Percentiles rank a stretch among this genome's conserved stretches.
These are phyloP conservation scores for Fonsecaea pedrosoi DNA, from an alignment of 2,329 filamentous ascomycete genomes.

Conservation along the genomic window DNA sequence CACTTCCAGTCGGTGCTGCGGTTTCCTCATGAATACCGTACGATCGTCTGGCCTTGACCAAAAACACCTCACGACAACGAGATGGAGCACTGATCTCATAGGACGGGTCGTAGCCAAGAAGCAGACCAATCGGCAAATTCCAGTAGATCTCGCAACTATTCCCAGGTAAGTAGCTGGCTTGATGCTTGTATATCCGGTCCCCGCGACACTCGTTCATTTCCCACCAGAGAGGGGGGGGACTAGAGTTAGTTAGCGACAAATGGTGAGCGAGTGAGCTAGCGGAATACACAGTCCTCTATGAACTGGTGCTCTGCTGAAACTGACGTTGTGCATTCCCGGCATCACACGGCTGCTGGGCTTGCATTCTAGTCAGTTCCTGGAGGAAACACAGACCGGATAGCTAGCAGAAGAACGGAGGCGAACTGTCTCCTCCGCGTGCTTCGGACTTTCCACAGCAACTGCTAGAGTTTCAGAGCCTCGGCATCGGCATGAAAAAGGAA, in stretches of 20 bases:
- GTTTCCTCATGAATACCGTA: neutral
- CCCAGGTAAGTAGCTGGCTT: conserved; percentile 3
- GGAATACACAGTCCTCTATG: neutral
- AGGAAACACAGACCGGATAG: neutral
- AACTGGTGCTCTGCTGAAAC: neutral
- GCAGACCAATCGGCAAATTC: neutral
- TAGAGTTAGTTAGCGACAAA: neutral
- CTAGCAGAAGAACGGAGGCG: neutral
- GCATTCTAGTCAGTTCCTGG: neutral
- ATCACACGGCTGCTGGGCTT: neutral
- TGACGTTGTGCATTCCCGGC: neutral
- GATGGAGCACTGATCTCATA: neutral
- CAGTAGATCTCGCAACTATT: neutral
- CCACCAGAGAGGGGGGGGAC: neutral
- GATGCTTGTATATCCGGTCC: neutral
- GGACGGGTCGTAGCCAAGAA: neutral
- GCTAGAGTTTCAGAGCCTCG: conserved; percentile 29
- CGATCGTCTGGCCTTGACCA: neutral
- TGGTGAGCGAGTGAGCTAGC: neutral
- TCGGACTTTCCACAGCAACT: neutral
- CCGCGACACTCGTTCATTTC: neutral
- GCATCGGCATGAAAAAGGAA: conserved; percentile 38
- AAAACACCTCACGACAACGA: neutral
- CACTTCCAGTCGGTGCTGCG: neutral
- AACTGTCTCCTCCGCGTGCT: neutral